Percentiles rank a stretch among this genome's conserved stretches.
These are phyloP conservation scores for Phlyctochytrium bullatum DNA, from an alignment of 192 early-diverging fungal genomes.

Conservation along the genomic window DNA sequence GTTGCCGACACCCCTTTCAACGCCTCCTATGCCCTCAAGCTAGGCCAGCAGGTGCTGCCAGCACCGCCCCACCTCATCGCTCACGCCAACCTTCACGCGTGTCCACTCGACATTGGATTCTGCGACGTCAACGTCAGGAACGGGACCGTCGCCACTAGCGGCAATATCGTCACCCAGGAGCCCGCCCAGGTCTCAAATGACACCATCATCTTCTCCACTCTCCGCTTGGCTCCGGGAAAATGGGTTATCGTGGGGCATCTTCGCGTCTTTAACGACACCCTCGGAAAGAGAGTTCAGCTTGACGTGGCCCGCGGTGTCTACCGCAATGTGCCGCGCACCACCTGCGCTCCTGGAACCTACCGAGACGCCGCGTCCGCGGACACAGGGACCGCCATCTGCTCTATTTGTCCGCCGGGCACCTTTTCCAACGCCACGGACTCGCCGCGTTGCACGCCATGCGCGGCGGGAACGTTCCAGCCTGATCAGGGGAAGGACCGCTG, in stretches of 20 bases:
- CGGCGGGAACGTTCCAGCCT: constrained; percentile 7
- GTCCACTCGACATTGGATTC: constrained; percentile 8
- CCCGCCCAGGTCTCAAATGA: constrained; percentile 2
- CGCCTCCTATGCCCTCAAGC: not conserved
- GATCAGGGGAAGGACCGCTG: constrained; percentile 3
- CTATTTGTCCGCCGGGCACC: not conserved
- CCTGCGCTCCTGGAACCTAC: not conserved
- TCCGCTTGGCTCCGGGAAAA: not conserved
- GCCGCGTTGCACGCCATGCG: not conserved
- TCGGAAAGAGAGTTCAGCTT: not conserved
- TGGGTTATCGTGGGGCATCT: constrained; percentile 6
- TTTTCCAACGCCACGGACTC: constrained; percentile 9
- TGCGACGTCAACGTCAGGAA: constrained; percentile 9
- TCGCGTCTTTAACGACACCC: not conserved
- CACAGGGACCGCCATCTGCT: not conserved
- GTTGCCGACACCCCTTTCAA: not conserved
- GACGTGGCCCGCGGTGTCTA: constrained; percentile 9
- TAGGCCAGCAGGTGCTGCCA: not conserved
- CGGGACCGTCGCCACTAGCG: constrained; percentile 1
- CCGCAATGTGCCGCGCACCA: constrained; percentile 1
- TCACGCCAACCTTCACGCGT: constrained; percentile 11
- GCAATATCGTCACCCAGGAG: constrained; percentile 10
- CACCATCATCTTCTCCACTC: not conserved
- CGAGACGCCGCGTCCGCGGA: not conserved
- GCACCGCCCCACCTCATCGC: no score